Evolutionary conservation across 2,329 filamentous ascomycete species (phyloP).

Genomic region (Hypomyces rosellus): DNA sequence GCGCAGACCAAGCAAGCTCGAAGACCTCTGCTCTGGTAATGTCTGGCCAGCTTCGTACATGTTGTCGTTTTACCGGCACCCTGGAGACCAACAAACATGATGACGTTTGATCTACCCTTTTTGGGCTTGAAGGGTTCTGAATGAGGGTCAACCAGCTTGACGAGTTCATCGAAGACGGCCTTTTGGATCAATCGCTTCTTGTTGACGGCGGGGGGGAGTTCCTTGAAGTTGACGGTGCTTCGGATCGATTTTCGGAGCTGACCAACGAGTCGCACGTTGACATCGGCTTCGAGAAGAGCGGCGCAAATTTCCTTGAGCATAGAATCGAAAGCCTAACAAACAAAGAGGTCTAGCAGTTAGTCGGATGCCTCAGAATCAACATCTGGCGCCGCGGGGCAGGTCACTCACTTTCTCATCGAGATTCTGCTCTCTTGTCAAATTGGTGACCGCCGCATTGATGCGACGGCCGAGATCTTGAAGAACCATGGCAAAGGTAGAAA

Average conservation of each 20-base stretch:
- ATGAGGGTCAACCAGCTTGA: slow-evolving; percentile 91
- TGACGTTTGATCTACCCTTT: slow-evolving; percentile 92
- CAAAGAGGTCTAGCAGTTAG: neutral
- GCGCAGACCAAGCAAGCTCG: slow-evolving; percentile 91
- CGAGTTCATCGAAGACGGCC: slow-evolving; percentile 93
- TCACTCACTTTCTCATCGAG: slow-evolving; percentile 85
- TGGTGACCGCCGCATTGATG: slow-evolving; percentile 93
- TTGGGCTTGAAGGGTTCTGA: slow-evolving; percentile 93
- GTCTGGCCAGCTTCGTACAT: slow-evolving; percentile 91
- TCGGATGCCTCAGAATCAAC: slow-evolving; percentile 1
- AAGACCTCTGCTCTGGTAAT: slow-evolving; percentile 92
- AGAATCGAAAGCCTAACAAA: slow-evolving; percentile 74
- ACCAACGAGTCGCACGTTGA: slow-evolving; percentile 90
- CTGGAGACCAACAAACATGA: slow-evolving; percentile 99
- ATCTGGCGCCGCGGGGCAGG: slow-evolving; percentile 5
- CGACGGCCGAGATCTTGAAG: slow-evolving; percentile 97
- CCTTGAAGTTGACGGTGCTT: slow-evolving; percentile 86
- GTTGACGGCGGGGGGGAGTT: slow-evolving; percentile 84
- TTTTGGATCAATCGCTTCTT: slow-evolving; percentile 99
- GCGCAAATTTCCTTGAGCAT: slow-evolving; percentile 99
- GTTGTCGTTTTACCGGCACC: slow-evolving; percentile 97
- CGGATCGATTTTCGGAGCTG: slow-evolving; percentile 91
- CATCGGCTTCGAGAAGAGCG: slow-evolving; percentile 91
- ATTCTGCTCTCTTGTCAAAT: slow-evolving; percentile 85
- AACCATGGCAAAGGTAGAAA: slow-evolving; percentile 60